Evolutionary conservation across 192 early-diverging fungal genomes (phyloP).

Genomic region (Entomortierella parvispora): DNA sequence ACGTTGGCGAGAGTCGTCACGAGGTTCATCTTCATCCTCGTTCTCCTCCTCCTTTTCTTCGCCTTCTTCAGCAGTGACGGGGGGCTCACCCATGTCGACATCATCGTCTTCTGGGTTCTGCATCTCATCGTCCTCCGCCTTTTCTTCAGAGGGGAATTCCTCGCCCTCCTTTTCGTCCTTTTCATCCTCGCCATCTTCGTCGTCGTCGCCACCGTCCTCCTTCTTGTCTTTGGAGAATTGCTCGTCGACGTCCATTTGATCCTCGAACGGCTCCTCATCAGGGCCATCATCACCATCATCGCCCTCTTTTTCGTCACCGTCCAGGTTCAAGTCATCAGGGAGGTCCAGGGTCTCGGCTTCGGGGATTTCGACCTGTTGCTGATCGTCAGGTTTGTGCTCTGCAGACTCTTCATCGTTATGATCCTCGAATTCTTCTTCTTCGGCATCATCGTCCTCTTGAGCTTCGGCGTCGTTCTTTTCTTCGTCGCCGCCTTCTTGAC

Average conservation of each 20-base stretch:
- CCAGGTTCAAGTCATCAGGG: constrained; percentile 81
- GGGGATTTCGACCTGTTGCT: constrained; percentile 63
- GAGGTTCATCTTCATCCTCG: constrained; percentile 39
- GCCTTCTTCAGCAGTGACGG: constrained; percentile 22
- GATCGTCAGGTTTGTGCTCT: constrained; percentile 60
- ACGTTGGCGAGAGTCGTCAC: constrained; percentile 42
- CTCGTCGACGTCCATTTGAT: constrained; percentile 56
- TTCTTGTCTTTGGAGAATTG: constrained; percentile 47
- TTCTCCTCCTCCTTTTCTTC: constrained; percentile 36
- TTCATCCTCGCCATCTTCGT: constrained; percentile 56
- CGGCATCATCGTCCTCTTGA: constrained; percentile 52
- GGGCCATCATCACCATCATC: constrained; percentile 55
- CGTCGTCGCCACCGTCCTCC: constrained; percentile 42
- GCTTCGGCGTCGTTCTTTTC: constrained; percentile 54
- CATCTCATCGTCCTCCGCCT: constrained; percentile 52
- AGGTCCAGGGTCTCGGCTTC: constrained; percentile 82
- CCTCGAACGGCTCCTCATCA: constrained; percentile 45
- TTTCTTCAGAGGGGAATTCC: constrained; percentile 29
- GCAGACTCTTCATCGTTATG: constrained; percentile 56
- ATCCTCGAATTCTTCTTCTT: constrained; percentile 62
- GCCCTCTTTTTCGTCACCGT: constrained; percentile 62
- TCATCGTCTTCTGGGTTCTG: constrained; percentile 36
- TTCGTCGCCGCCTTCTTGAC: constrained; percentile 58
- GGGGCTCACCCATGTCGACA: constrained; percentile 34
- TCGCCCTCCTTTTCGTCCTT: constrained; percentile 45